Percentiles rank a stretch among this genome's conserved stretches.
phyloP scores from a whole-genome alignment of 306 rosid species.

The Carpinus fangiana region DNA sequence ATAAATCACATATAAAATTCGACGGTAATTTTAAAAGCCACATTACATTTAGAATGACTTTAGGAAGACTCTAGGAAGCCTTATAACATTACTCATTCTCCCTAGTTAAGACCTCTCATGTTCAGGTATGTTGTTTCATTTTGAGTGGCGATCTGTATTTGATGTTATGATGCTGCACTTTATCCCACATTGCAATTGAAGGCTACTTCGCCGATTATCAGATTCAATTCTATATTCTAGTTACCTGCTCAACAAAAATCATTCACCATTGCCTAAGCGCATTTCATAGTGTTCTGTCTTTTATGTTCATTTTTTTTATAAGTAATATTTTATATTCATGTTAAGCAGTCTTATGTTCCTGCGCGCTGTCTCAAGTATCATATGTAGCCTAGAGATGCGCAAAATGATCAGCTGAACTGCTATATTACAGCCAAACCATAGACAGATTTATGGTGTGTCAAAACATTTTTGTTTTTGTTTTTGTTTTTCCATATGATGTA shows the following conservation, averaged over 20 bases:
- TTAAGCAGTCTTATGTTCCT: neutral
- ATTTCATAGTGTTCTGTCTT: no score
- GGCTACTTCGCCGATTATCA: neutral
- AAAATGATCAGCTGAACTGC: no score
- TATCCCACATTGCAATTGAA: slow-evolving; percentile 5
- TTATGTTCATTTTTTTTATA: neutral
- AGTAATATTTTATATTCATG: neutral
- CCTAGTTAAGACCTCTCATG: slow-evolving; percentile 31
- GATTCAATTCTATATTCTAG: neutral
- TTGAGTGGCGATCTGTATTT: slow-evolving; percentile 9
- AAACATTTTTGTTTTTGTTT: neutral
- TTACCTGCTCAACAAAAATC: neutral
- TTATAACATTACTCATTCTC: no score
- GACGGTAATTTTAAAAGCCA: no score
- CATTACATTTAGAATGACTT: no score
- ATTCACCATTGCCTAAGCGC: neutral
- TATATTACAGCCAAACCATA: no score
- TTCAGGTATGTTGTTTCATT: slow-evolving; percentile 28
- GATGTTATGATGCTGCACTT: slow-evolving; percentile 12
- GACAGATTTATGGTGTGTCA: neutral
- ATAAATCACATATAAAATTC: no score
- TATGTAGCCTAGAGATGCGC: neutral
- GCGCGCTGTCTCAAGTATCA: neutral
- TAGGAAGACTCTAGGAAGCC: no score
- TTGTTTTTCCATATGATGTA: no score